Evolutionary conservation across 2,329 filamentous ascomycete genomes (phyloP), one percentile per base, ranked within the genome.

Genomic region (Epichloe brachyelytri): DNA sequence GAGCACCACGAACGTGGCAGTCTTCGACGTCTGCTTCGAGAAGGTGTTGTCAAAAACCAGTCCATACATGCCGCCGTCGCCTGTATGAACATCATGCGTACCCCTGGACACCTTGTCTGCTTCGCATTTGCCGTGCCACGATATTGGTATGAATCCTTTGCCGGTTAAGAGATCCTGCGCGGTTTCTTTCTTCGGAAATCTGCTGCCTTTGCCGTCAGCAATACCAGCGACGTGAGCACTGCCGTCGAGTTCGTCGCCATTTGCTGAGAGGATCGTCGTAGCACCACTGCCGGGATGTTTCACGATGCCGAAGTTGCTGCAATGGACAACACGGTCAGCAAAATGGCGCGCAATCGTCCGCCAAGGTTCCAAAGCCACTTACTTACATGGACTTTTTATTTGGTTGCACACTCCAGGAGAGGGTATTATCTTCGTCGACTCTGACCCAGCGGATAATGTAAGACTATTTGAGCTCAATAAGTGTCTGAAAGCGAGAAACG

Each of bases 31-130:
- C 66, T 85, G 87, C 71, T 96, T 97, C 54, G 90, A 95, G 65
- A 98, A 98, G 30, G 93, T 98, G 64, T 98, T 98, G 78, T 98
- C 93, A 63, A 98, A 95, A 34, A 97, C 88, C 54, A 98, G 74
- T 51, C 90, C 93, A 65, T 95, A 98, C 80, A 95, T 96, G 62
- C 93, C 93, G 22, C 83, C 87, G 56, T 93, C 82, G 36, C 81
- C 82, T 7, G 72, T 62, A 0, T 73, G 72, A 22, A 97, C 87
- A 63, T 95, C 86, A 64, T 88, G 88, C 19, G 84, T 93, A 34
- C 91, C 93, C 67, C 91, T 88, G 19, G 88, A 86, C 48, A 96
- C 89, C 71, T 93, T 91, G 71, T 97, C 91, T 38, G 93, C 90
- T 69, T 97, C 91, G 67, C 89, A 97, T 74, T 91, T 95, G 40